Conservation (phyloP, 1,284 basidiomycete species). For the Fomitopsis pinicola region DNA sequence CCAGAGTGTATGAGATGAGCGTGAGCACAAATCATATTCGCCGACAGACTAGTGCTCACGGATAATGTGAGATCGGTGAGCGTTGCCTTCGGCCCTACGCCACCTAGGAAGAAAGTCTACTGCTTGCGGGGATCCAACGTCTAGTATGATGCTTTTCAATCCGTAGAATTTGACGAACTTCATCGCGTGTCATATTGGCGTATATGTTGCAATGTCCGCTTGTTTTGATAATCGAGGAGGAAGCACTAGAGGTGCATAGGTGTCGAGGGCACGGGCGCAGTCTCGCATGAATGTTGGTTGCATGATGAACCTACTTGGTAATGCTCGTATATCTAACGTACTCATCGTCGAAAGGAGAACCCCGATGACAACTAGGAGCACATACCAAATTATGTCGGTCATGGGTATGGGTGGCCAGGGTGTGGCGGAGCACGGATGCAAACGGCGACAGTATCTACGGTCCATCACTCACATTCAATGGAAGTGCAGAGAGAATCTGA, state of each 20-base stretch:
- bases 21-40: not conserved
- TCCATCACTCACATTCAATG: conserved; percentile 1
- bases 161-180: conserved; percentile 41
- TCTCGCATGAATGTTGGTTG: conserved; percentile 50
- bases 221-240: conserved; percentile 40
- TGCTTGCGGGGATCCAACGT: conserved; percentile 56
- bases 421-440: conserved; percentile 45
- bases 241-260: conserved; percentile 44
- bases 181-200: conserved; percentile 43
- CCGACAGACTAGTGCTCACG: conserved; percentile 35
- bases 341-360: not conserved
- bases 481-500: no score
- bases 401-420: conserved; percentile 50
- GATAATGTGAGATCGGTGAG: conserved; percentile 52
- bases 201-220: conserved; percentile 41
- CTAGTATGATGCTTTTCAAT: conserved; percentile 46
- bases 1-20: conserved; percentile 39
- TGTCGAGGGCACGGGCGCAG: conserved; percentile 40
- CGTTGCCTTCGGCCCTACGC: conserved; percentile 36
- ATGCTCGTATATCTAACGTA: conserved; percentile 44
- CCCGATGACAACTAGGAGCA: not conserved
- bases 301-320: conserved; percentile 31
- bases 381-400: conserved; percentile 56
- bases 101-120: conserved; percentile 55
- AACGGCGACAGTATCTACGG: conserved; percentile 54